A percentile compares a stretch with the other conserved stretches of the same genome.
Evolutionary conservation across 495 filamentous ascomycete genomes (phyloP).

Genomic region (Xylaria curta): DNA sequence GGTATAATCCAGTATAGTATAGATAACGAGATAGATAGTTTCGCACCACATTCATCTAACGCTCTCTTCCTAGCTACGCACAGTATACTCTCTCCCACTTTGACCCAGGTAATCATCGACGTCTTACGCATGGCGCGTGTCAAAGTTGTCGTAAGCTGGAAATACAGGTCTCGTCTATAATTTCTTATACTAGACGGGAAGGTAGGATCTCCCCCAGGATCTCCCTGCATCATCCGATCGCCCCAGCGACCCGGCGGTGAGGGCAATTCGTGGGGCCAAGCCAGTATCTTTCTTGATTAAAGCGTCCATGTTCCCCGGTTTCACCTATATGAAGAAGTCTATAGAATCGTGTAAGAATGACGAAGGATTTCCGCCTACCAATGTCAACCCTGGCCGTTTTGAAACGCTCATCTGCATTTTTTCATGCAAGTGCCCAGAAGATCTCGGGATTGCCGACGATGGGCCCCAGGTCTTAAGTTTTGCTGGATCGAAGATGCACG

Average conservation of each 20-base stretch:
- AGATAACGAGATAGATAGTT: not conserved
- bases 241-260: not conserved
- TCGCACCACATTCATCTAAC: not conserved
- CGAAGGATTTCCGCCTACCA: not conserved
- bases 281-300: not conserved
- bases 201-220: conserved; percentile 11
- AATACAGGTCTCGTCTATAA: not conserved
- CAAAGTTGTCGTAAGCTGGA: not conserved
- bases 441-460: not conserved
- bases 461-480: no score
- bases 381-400: not conserved
- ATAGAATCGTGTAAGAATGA: not conserved
- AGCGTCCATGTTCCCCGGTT: not conserved
- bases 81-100: not conserved
- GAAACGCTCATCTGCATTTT: not conserved
- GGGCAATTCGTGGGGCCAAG: not conserved
- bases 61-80: not conserved
- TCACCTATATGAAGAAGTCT: not conserved
- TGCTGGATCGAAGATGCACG: not conserved
- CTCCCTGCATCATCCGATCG: not conserved
- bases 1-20: not conserved
- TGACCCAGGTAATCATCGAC: not conserved
- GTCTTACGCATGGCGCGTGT: not conserved
- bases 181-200: not conserved
- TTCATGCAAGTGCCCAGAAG: not conserved